These are phyloP conservation scores for Pleurotus giganteus DNA, from an alignment of 768 basidiomycete genomes.

Conservation along the genomic window DNA sequence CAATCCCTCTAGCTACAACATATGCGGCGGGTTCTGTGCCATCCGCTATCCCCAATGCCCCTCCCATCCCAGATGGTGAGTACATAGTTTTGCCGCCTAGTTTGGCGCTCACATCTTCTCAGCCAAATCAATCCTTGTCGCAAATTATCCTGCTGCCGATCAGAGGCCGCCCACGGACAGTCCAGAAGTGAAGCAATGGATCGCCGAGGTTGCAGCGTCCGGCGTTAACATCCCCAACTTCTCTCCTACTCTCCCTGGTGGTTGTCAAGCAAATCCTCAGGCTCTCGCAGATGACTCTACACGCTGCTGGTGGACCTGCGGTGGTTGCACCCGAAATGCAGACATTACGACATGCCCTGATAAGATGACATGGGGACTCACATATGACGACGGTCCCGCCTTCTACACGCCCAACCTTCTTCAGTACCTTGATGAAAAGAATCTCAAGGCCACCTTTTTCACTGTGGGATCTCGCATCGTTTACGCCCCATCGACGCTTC, in stretches of 20 bases:
- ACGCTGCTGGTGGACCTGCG: constrained; percentile 80
- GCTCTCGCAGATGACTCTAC: constrained; percentile 48
- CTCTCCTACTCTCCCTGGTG: constrained; percentile 39
- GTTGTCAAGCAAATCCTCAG: constrained; percentile 53
- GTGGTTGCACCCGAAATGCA: constrained; percentile 60
- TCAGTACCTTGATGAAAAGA: constrained; percentile 56
- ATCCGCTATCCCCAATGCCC: constrained; percentile 51
- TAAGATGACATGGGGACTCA: constrained; percentile 51
- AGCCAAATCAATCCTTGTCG: constrained; percentile 22
- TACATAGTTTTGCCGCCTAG: constrained; percentile 9
- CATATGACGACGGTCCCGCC: constrained; percentile 79
- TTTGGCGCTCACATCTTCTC: neutral
- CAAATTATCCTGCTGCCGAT: constrained; percentile 69
- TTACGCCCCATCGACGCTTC: constrained; percentile 64
- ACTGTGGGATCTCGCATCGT: constrained; percentile 80
- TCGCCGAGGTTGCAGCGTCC: constrained; percentile 52
- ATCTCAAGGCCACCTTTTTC: constrained; percentile 83
- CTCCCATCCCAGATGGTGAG: constrained; percentile 51
- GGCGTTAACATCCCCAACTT: constrained; percentile 59
- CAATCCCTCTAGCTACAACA: constrained; percentile 43
- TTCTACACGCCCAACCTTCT: constrained; percentile 74
- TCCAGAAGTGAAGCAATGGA: constrained; percentile 66
- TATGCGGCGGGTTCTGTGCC: constrained; percentile 48
- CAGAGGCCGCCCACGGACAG: constrained; percentile 56
- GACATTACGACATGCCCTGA: constrained; percentile 75